phyloP scores from a whole-genome alignment of 83 land plant genomes.

The Picea abies region DNA sequence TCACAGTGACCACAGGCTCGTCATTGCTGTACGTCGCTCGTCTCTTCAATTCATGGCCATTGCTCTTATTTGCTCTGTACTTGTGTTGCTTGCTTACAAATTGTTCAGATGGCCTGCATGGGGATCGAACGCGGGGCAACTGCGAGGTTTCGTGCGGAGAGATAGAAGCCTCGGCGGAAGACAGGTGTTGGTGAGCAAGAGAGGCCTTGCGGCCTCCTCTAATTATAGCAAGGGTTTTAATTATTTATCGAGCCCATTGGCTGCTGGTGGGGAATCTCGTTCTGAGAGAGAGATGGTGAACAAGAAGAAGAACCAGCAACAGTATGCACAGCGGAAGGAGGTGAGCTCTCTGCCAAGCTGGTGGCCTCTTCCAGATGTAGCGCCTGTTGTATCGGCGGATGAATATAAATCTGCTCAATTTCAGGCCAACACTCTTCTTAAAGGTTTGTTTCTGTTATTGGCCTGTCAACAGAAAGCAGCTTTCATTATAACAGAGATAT shows the following conservation, averaged over 20 bases:
- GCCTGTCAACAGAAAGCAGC: no score
- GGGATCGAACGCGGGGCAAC: conserved; percentile 4
- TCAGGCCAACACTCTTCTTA: no score
- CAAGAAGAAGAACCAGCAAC: no score
- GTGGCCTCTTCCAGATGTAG: conserved; percentile 43
- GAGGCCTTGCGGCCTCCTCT: conserved; percentile 2
- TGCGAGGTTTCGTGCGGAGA: conserved; percentile 24
- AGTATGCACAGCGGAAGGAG: neutral
- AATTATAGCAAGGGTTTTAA: neutral
- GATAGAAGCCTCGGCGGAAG: conserved; percentile 70
- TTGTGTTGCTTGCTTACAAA: conserved; percentile 17
- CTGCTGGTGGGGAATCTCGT: neutral
- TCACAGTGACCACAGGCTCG: conserved; percentile 7
- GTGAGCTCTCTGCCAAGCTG: conserved; percentile 39
- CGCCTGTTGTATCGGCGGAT: neutral
- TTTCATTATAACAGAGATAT: no score
- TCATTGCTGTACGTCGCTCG: conserved; percentile 38
- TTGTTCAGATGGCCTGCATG: neutral
- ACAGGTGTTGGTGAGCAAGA: conserved; percentile 40
- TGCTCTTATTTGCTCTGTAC: conserved; percentile 17
- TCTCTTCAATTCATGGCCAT: conserved; percentile 33
- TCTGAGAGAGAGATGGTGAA: neutral
- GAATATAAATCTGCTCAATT: no score
- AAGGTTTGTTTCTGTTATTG: no score
- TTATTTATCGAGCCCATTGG: conserved; percentile 21